Evolutionary conservation across 2,329 filamentous ascomycete species (phyloP).

Genomic region (Gyromitra esculenta): DNA sequence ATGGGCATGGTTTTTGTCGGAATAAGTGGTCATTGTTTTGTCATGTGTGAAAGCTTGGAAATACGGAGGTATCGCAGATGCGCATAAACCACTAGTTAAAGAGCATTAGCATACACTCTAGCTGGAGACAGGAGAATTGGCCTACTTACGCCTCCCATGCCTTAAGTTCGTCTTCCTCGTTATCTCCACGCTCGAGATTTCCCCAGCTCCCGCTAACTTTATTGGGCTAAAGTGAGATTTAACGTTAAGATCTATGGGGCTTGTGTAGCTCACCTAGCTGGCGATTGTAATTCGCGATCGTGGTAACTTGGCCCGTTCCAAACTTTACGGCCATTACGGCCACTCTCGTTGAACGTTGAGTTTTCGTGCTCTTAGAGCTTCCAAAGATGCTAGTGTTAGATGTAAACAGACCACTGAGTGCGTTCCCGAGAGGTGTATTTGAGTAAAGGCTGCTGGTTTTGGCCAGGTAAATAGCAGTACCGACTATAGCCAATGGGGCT

Average conservation of each 20-base stretch:
- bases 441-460: background rate
- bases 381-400: constrained; percentile 17
- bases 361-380: background rate
- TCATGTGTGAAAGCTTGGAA: constrained; percentile 13
- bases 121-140: background rate
- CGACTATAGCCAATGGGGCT: background rate
- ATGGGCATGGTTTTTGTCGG: background rate
- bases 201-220: background rate
- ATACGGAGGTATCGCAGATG: constrained; percentile 11
- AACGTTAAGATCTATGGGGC: background rate
- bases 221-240: background rate
- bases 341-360: constrained; percentile 15
- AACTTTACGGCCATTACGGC: constrained; percentile 19
- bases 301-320: background rate
- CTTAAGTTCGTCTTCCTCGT: constrained; percentile 24
- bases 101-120: background rate
- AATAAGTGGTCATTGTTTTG: background rate
- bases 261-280: background rate
- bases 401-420: background rate
- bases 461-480: background rate
- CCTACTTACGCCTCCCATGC: constrained; percentile 30
- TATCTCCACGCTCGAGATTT: constrained; percentile 37
- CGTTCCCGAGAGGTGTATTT: background rate
- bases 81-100: constrained; percentile 18
- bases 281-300: constrained; percentile 28